Base-by-base conservation (phyloP, 2,329 filamentous ascomycete species). In the Alternaria panax region DNA sequence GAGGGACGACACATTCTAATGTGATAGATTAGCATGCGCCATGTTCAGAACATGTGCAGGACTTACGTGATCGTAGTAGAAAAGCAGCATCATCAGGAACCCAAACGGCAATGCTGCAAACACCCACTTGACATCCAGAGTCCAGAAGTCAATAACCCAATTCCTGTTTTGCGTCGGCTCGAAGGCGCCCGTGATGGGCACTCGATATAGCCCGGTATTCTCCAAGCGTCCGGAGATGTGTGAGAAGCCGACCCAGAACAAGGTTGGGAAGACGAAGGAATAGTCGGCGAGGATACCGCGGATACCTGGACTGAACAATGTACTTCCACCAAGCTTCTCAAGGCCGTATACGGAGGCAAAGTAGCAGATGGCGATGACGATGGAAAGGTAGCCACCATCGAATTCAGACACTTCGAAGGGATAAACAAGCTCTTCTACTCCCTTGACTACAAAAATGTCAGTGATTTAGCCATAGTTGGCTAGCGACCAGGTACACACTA, bases 91-190 rank as follows among this genome's bases (percentile, higher is more conserved):
- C 28, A 85, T 72, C 27, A 86, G 67, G 53, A 86, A 82, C 0
- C 83, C 84, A 57, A 86, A 84, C 0, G 84, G 84, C 22, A 85
- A 64, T 3, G 84, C 82, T 1, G 84, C 80, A 54, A 86, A 86
- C 2, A 85, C 78, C 81, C 83, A 85, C 62, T 82, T 82, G 18
- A 78, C 77, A 16, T 82, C 78, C 5, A 86, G 72, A 22, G 79
- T 81, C 83, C 84, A 86, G 65, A 86, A 86, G 34, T 81, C 76
- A 9, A 86, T 81, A 5, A 85, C 70, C 82, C 83, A 85, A 50
- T 72, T 66, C 3, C 83, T 75, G 8, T 79, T 74, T 11, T 78
- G 73, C 0, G 81, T 84, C 1, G 83, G 83, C 54, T 80, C 74
- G 65, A 85, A 85, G 0, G 83, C 81, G 9, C 75, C 72, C 0